phyloP scores from a whole-genome alignment of 2,329 filamentous ascomycete genomes.

The Ascochyta fabae region DNA sequence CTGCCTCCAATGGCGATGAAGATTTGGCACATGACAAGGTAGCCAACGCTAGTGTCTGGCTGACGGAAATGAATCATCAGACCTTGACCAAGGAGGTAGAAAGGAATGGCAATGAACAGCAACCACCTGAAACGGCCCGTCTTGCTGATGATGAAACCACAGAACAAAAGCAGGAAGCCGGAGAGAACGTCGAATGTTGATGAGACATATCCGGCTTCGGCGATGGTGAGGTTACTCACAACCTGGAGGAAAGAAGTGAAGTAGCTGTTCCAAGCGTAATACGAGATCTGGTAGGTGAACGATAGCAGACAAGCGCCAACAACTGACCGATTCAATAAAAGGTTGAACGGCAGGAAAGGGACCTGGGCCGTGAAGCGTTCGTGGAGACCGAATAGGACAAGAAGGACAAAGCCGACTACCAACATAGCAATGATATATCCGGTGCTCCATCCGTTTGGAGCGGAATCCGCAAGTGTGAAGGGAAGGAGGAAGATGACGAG shows the following conservation, averaged over 20 bases:
- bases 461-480: conserved; percentile 61
- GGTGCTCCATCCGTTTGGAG: conserved; percentile 53
- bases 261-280: conserved; percentile 49
- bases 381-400: conserved; percentile 60
- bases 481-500: conserved; percentile 57
- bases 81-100: conserved; percentile 68
- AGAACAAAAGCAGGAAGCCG: conserved; percentile 24
- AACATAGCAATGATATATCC: conserved; percentile 60
- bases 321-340: conserved; percentile 66
- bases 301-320: conserved; percentile 66
- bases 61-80: conserved; percentile 55
- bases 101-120: conserved; percentile 60
- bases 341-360: conserved; percentile 63
- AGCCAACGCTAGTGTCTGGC: conserved; percentile 46
- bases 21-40: conserved; percentile 28
- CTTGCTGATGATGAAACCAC: conserved; percentile 29
- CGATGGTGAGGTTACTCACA: conserved; percentile 38
- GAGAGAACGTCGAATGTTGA: conserved; percentile 45
- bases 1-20: conserved; percentile 35
- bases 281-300: conserved; percentile 57
- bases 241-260: conserved; percentile 49
- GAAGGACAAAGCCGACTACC: conserved; percentile 55
- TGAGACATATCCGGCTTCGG: conserved; percentile 41
- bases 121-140: conserved; percentile 26
- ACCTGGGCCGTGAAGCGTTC: conserved; percentile 55